Base-by-base conservation (phyloP, 2,329 filamentous ascomycete genomes). In the Diplodia corticola region DNA sequence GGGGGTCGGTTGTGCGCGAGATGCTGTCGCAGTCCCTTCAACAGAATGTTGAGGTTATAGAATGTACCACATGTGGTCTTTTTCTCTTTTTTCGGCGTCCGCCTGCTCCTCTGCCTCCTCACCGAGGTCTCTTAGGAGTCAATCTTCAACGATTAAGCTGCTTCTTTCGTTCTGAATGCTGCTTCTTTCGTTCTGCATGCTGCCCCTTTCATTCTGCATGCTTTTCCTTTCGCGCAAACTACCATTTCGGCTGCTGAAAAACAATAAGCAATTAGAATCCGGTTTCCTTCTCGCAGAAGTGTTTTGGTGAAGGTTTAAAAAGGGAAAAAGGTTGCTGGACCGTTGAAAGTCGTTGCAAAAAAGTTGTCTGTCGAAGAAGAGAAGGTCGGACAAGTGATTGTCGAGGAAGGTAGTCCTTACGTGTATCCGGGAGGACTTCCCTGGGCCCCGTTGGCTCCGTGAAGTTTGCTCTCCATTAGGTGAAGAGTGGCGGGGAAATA, bases 401-500 rank as follows among this genome's bases (percentile, higher is more conserved):
- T 28, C 61, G 35, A 35, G 24, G 28, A 51, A 64, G 46, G 28
- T 28, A 35, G 44, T 20, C 50, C 63, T 65, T 65, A 65, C 63
- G 63, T 65, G 26, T 65, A 65, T 48, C 63, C 44, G 37, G 63
- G 63, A 33, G 63, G 63, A 50, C 63, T 65, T 30, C 51, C 53
- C 33, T 53, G 48, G 51, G 53, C 53, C 26, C 63, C 63, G 24
- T 65, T 65, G 28, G 20, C 44, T 10, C 63, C 63, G n/a, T 64
- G 63, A 22, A 65, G 63, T 24, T 66, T 66, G 35, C 64, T 37
- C 33, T 66, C 64, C 83, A 85, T 84, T 28, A 81, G 77, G 35
- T 83, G 82, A 28, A 85, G 76, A 17, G 82, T 84, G 26, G 77
- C 73, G 5, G 83, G 82, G 73, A 85, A 85, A 72, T 85, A 85